Percentiles rank a stretch among this genome's conserved stretches.
These are phyloP conservation scores for Scenedesmus sp. DNA, from an alignment of 163 green algal species.

Conservation along the genomic window DNA sequence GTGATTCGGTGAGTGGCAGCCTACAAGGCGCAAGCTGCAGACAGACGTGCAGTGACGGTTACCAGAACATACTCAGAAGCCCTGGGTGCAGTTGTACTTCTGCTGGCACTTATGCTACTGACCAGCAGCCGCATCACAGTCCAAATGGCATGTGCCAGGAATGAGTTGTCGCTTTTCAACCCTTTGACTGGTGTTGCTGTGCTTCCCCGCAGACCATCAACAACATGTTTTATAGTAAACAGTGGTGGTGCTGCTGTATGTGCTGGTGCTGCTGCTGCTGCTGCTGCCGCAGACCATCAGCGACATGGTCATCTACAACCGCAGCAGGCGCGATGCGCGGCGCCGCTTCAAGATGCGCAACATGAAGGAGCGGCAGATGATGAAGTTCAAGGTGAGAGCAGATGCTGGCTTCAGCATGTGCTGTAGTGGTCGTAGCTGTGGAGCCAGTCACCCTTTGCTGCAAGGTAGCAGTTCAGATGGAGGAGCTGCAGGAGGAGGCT, in stretches of 20 bases:
- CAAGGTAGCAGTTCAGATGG: no score
- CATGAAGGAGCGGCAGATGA: constrained; percentile 3
- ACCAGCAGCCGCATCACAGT: neutral
- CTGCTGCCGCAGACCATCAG: constrained; percentile 25
- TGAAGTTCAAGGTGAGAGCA: constrained; percentile 29
- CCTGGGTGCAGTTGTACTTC: no score
- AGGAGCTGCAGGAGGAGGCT: no score
- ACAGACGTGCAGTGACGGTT: neutral
- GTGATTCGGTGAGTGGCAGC: neutral
- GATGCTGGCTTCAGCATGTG: neutral
- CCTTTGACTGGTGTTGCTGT: neutral
- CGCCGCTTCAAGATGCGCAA: constrained; percentile 4
- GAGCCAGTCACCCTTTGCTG: no score
- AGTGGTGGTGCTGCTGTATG: no score
- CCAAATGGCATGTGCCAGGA: neutral
- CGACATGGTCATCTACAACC: constrained; percentile 48
- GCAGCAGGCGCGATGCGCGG: constrained; percentile 21
- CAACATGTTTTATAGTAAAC: neutral
- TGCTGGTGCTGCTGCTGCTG: neutral
- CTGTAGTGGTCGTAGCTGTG: no score
- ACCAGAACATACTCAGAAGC: neutral
- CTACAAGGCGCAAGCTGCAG: neutral
- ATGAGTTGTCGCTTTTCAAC: neutral
- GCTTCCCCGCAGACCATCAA: neutral
- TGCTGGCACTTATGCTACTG: no score